Conservation (phyloP, 768 basidiomycete genomes). For the Agaricus subrufescens region DNA sequence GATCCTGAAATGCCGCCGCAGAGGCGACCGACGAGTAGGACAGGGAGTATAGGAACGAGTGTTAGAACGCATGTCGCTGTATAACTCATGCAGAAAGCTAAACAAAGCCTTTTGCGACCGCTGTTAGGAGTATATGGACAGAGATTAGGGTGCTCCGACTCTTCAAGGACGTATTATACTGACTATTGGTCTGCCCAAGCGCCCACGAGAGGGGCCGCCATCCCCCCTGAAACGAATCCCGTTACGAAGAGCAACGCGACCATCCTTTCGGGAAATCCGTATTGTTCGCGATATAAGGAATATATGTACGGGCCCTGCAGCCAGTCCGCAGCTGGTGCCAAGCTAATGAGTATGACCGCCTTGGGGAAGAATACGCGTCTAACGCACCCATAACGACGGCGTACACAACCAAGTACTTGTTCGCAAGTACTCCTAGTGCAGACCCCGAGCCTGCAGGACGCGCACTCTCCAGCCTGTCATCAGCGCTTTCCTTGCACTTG, state of each 20-base stretch:
- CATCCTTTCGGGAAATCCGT: constrained; percentile 53
- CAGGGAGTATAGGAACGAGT: constrained; percentile 47
- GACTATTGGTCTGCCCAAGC: constrained; percentile 78
- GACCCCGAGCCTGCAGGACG: constrained; percentile 6
- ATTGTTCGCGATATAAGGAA: constrained; percentile 68
- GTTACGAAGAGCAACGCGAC: constrained; percentile 76
- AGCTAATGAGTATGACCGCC: constrained; percentile 1
- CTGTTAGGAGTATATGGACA: constrained; percentile 24
- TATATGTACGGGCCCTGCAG: constrained; percentile 79
- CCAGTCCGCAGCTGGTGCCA: constrained; percentile 62
- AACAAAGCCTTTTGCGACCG: constrained; percentile 62
- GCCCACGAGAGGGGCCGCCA: constrained; percentile 67
- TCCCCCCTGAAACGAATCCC: constrained; percentile 66
- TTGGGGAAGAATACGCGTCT: neutral
- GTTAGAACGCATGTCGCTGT: constrained; percentile 55
- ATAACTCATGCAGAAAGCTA: constrained; percentile 71
- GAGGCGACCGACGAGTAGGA: constrained; percentile 60
- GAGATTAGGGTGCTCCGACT: neutral
- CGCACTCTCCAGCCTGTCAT: constrained; percentile 17
- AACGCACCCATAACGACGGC: constrained; percentile 68
- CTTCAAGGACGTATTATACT: constrained; percentile 17
- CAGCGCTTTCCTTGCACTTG: constrained; percentile 12
- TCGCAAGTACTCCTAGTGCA: constrained; percentile 18
- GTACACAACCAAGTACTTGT: constrained; percentile 63
- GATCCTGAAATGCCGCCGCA: constrained; percentile 71